Base-by-base conservation (phyloP, 805 yeast genomes). In the Yamadazyma scolyti region DNA sequence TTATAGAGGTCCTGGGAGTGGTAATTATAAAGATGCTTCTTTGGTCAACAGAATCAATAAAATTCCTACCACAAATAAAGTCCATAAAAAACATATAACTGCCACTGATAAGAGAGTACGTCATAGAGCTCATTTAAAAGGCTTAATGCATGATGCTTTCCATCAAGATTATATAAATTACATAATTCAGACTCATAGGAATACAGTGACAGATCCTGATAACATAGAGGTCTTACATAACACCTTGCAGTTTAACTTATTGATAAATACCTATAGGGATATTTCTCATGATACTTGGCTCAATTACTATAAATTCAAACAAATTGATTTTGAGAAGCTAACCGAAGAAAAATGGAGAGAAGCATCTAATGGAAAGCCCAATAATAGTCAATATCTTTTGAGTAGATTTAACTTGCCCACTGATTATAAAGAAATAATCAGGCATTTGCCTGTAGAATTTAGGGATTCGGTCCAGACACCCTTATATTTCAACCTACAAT, bases 211-310 rank as follows among this genome's bases (percentile, higher is more conserved):
- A 39, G 72, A 65, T 39, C 56, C 46, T 34, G 43, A 47, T 12
- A 65, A 65, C 35, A 33, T 65, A 33, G 72, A 65, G 43, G 61
- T 65, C 65, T 43, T 65, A n/a, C 72, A 65, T 37, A 65, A 61
- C 36, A 60, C 56, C 30, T 49, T 58, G 22, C 67, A 62, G 34
- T 65, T 61, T 45, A 65, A 65, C 36, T 36, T 65, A 11, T 49
- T 65, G 27, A 40, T 58, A 9, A 65, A 65, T 41, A 48, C 68
- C 6, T 65, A 63, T 37, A 43, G 72, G 21, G 60, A 55, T 16
- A 57, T 65, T 23, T 49, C 69, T 1, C 49, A 43, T 9, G 61
- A 61, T 16, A 65, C 68, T 0, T 65, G 71, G 71, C 30, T 46
- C 9, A 47, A 54, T 16, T 65, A 61, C 47, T 65, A 52, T 41